Conservation (phyloP, 1,284 basidiomycete genomes). For the Papiliotrema laurentii region DNA sequence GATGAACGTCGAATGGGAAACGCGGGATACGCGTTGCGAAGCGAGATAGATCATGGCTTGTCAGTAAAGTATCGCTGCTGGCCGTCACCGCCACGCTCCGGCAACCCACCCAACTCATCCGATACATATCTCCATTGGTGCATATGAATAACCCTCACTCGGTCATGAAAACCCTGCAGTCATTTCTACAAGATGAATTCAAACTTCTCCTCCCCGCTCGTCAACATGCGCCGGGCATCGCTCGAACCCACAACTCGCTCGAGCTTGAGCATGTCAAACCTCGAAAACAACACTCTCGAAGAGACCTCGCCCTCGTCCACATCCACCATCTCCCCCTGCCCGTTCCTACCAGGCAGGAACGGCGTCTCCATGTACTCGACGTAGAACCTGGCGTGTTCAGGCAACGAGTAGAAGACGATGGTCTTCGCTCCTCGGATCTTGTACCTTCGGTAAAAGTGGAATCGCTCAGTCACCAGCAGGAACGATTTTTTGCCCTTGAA, state of each 20-base stretch:
- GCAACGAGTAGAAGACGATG: constrained; percentile 85
- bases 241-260: constrained; percentile 66
- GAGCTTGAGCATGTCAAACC: constrained; percentile 80
- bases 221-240: constrained; percentile 47
- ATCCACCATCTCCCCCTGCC: constrained; percentile 21
- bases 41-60: no score
- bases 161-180: no score
- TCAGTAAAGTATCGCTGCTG: no score
- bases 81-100: no score
- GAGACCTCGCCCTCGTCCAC: constrained; percentile 69
- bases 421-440: constrained; percentile 87
- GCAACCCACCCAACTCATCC: no score
- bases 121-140: no score
- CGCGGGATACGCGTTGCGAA: no score
- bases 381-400: constrained; percentile 86
- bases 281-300: constrained; percentile 72
- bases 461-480: constrained; percentile 88
- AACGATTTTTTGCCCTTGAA: constrained; percentile 83
- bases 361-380: constrained; percentile 81
- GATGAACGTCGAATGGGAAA: no score
- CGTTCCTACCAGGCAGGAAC: constrained; percentile 60
- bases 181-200: constrained; percentile 43
- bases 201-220: constrained; percentile 41
- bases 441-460: constrained; percentile 95
- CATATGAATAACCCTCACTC: no score